Conservation (phyloP, 306 rosid genomes). For the Lablab purpureus region DNA sequence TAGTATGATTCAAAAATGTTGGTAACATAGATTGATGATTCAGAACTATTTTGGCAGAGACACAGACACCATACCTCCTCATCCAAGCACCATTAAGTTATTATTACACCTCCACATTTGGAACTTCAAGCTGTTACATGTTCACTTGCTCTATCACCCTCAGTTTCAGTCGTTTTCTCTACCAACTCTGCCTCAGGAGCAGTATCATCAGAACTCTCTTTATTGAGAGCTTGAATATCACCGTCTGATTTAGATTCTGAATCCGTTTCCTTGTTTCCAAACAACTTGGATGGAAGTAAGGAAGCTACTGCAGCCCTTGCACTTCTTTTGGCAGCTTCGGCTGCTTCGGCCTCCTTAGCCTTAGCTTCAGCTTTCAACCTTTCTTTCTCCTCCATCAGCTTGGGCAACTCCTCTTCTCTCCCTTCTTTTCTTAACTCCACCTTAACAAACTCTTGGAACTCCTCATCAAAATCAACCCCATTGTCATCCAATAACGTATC, state of each 20-base stretch:
- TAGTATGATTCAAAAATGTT: constrained; percentile 18
- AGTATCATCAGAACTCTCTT: constrained; percentile 33
- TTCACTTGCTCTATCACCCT: constrained; percentile 50
- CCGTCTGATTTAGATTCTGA: constrained; percentile 53
- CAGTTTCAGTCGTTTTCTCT: constrained; percentile 40
- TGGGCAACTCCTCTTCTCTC: constrained; percentile 80
- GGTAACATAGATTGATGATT: constrained; percentile 31
- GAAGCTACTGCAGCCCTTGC: constrained; percentile 84
- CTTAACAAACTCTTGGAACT: constrained; percentile 84
- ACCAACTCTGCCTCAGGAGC: constrained; percentile 47
- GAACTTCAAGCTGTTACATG: constrained; percentile 52
- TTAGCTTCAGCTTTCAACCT: constrained; percentile 92
- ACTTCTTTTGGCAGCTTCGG: constrained; percentile 90
- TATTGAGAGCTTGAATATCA: constrained; percentile 42
- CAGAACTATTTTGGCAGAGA: constrained; percentile 33
- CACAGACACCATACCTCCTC: constrained; percentile 29
- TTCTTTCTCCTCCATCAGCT: constrained; percentile 93
- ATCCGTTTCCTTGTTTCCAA: constrained; percentile 67
- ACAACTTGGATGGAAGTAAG: constrained; percentile 81
- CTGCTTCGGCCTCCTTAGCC: constrained; percentile 94
- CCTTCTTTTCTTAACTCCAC: constrained; percentile 83
- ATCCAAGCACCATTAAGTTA: constrained; percentile 26
- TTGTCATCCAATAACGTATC: constrained; percentile 81
- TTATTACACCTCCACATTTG: constrained; percentile 28
- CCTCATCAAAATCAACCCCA: constrained; percentile 75